Evolutionary conservation across 106 monocot species (phyloP), one percentile per base, ranked within the genome.

Genomic region (Posidonia australis): DNA sequence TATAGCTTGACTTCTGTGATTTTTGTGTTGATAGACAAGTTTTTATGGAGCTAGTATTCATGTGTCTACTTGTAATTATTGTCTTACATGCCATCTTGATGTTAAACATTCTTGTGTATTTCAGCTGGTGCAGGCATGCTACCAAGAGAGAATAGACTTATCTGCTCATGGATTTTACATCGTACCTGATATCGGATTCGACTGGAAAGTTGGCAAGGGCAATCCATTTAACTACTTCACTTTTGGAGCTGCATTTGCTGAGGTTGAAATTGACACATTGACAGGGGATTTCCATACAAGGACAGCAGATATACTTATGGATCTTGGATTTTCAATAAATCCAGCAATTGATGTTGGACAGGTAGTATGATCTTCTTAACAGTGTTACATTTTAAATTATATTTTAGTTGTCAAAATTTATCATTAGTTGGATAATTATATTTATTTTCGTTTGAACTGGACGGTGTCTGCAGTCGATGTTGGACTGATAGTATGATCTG

Each of bases 151-250:
- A 21, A 80, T 96, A 62, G 90, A 96, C 64, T 84, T 96, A 21
- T 96, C 90, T 72, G 94, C 90, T 67, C 90, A 90, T 75, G 94
- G 94, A 46, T 96, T 96, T 73, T 96, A 96, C 67, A 75, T 82
- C 46, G 87, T 80, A 5, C 94, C 94, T 43, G 80, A 89, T 77
- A 82, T 96, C 64, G 82, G 74, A 17, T 90, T 90, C 76, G 80
- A 90, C 68, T 87, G 69, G 71, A 72, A 78, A 62, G 46, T 46
- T 54, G 90, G 90, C 2, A 85, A 83, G 62, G 98, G 98, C 31
- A 31, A 16, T 65, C 83, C 82, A 30, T 98, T 91, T 65, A 75
- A 67, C 65, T 98, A 98, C 72, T 85, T 63, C 74, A 91, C 90
- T 24, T 98, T 87, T 76, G 98, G 91, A 65, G 82, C 86, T 58